Evolutionary conservation across 2,329 filamentous ascomycete genomes (phyloP).

Genomic region (Triangularia verruculosa): DNA sequence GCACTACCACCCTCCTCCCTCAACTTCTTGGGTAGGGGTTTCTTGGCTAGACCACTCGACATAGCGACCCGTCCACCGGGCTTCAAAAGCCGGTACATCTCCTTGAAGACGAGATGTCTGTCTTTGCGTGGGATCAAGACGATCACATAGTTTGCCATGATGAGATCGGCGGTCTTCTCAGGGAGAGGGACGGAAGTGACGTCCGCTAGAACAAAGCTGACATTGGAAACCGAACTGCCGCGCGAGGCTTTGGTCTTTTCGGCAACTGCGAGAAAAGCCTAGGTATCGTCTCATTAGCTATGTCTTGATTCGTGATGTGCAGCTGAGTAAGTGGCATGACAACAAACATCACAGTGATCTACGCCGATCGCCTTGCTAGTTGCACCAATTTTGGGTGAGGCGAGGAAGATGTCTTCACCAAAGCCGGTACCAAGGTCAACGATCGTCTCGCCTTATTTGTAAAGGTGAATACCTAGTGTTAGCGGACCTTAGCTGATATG

Average conservation of each 20-base stretch:
- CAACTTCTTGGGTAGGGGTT: slow-evolving; percentile 47
- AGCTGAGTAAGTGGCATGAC: not conserved
- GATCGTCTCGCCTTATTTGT: slow-evolving; percentile 51
- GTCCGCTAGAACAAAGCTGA: slow-evolving; percentile 47
- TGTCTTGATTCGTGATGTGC: not conserved
- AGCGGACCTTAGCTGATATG: too few species aligned
- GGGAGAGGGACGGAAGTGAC: slow-evolving; percentile 51
- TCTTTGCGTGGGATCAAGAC: slow-evolving; percentile 55
- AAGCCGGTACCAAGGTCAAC: slow-evolving; percentile 57
- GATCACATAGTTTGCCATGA: slow-evolving; percentile 63
- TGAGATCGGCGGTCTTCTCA: slow-evolving; percentile 45
- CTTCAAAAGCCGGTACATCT: slow-evolving; percentile 57
- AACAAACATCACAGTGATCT: slow-evolving; percentile 56
- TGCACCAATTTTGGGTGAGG: slow-evolving; percentile 47
- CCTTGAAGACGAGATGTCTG: slow-evolving; percentile 52
- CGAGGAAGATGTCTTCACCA: slow-evolving; percentile 57
- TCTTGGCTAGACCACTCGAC: slow-evolving; percentile 56
- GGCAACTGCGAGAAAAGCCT: slow-evolving; percentile 56
- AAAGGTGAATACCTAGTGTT: not conserved
- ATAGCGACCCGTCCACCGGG: slow-evolving; percentile 57
- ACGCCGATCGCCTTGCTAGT: slow-evolving; percentile 52
- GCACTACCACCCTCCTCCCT: slow-evolving; percentile 53
- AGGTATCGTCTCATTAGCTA: not conserved
- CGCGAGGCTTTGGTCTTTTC: slow-evolving; percentile 38
- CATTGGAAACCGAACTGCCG: slow-evolving; percentile 41